Base-by-base conservation (phyloP, 2,329 filamentous ascomycete genomes). In the Trichoderma aggressivum region DNA sequence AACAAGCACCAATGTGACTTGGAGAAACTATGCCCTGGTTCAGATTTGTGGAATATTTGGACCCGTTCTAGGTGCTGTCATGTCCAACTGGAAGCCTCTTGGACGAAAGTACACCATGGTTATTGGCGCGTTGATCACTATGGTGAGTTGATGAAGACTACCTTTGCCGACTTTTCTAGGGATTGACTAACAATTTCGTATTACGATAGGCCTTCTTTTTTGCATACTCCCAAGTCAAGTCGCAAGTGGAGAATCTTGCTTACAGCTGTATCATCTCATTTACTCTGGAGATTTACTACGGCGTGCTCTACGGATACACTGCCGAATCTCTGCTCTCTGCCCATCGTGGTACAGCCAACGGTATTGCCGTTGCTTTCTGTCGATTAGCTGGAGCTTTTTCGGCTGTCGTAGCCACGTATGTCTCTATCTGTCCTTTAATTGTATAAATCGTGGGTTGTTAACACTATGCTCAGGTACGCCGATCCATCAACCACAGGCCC, bases 11-110 rank as follows among this genome's bases (percentile, higher is more conserved):
- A 69, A 72, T 59, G 71, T 67, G 21, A 86, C 84, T 3, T 92
- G 90, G 89, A 85, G 90, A 63, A 91, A 92, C 78, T 92, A 92
- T 78, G 86, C 89, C 4, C 84, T 92, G 43, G 86, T 87, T 61
- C 91, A 90, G 74, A 81, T 90, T n/a, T 87, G 84, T 60, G 84
- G 86, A 26, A 90, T 92, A 66, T 87, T 87, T 66, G 89, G 89
- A 0, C 90, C 91, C 0, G 82, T 92, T 2, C 79, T 92, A 0
- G 90, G 90, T 0, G 89, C 87, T 0, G 86, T 82, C 75, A 86
- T 92, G 83, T 89, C 87, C 76, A 77, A 90, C 83, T 82, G 83
- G 84, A 89, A 86, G 76, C 77, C 92, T 81, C 83, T 90, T 73
- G 89, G 89, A 11, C 82, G 89, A 32, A 82, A 84, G 64, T 81